Percentiles rank a stretch among this genome's conserved stretches.
These are phyloP conservation scores for Globisporangium cederbergense DNA, from an alignment of 352 stramenopile species.

Conservation along the genomic window DNA sequence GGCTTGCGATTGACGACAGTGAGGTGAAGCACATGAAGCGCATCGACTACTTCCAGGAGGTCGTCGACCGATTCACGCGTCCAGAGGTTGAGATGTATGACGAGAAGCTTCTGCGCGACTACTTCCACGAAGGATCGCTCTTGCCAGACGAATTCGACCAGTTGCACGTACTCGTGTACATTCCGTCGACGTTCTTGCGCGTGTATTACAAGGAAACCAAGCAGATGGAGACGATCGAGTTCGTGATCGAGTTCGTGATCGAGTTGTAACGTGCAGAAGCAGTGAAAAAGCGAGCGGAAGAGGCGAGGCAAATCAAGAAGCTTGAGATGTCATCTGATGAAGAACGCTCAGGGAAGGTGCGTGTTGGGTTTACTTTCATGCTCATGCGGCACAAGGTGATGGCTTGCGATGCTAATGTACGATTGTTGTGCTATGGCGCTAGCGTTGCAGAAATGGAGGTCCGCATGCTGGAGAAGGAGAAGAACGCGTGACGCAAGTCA, in stretches of 20 bases:
- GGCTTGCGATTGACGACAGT: background rate
- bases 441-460: background rate
- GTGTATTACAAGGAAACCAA: background rate
- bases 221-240: background rate
- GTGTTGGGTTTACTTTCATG: background rate
- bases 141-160: background rate
- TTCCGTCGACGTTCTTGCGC: background rate
- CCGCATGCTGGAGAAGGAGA: background rate
- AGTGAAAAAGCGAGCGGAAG: background rate
- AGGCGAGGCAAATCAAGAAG: background rate
- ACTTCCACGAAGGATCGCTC: background rate
- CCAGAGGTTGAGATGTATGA: background rate
- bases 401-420: background rate
- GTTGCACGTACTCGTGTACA: background rate
- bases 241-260: background rate
- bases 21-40: background rate
- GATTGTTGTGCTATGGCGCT: background rate
- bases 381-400: background rate
- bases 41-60: background rate
- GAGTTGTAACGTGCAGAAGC: background rate
- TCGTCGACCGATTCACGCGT: background rate
- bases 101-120: background rate
- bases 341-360: background rate
- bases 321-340: background rate
- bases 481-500: background rate